A percentile compares a stretch with the other conserved stretches of the same genome.
phyloP scores from a whole-genome alignment of 768 basidiomycete genomes.

The Amanita pseudoporphyria region DNA sequence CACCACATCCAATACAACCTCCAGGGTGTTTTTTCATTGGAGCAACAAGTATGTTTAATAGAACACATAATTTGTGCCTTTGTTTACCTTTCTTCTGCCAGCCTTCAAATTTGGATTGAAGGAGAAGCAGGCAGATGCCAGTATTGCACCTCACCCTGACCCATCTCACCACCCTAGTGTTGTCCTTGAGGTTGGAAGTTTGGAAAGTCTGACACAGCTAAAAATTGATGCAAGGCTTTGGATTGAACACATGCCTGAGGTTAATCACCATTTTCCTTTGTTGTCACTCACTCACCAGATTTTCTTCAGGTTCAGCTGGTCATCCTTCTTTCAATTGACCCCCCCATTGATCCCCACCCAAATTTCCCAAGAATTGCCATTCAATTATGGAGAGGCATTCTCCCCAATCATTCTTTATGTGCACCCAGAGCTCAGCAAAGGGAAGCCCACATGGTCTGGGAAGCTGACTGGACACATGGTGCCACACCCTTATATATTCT shows the following conservation, averaged over 20 bases:
- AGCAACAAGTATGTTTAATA: neutral
- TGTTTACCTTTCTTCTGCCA: slow-evolving; percentile 8
- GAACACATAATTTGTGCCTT: neutral
- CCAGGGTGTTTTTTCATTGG: neutral
- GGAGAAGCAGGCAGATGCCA: slow-evolving; percentile 12
- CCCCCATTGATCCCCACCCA: slow-evolving; percentile 7
- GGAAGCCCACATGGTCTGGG: slow-evolving; percentile 10
- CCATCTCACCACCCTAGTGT: slow-evolving; percentile 5
- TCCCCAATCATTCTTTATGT: neutral
- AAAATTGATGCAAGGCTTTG: too few relatives aligned
- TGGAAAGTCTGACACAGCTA: slow-evolving; percentile 12
- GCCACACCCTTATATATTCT: too few relatives aligned
- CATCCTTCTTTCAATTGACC: slow-evolving; percentile 12
- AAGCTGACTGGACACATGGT: slow-evolving; percentile 13
- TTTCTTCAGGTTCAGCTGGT: slow-evolving; percentile 13
- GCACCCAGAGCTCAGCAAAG: slow-evolving; percentile 6
- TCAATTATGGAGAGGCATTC: slow-evolving; percentile 10
- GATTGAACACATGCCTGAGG: slow-evolving; percentile 13
- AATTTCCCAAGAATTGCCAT: slow-evolving; percentile 8
- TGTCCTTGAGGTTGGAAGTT: slow-evolving; percentile 13
- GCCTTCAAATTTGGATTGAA: slow-evolving; percentile 12
- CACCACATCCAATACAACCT: neutral
- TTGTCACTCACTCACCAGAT: slow-evolving; percentile 6
- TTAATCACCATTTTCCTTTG: slow-evolving; percentile 9
- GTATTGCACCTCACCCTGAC: slow-evolving; percentile 6